These are phyloP conservation scores for Pilaira anomala DNA, from an alignment of 192 early-diverging fungal species.

Conservation along the genomic window DNA sequence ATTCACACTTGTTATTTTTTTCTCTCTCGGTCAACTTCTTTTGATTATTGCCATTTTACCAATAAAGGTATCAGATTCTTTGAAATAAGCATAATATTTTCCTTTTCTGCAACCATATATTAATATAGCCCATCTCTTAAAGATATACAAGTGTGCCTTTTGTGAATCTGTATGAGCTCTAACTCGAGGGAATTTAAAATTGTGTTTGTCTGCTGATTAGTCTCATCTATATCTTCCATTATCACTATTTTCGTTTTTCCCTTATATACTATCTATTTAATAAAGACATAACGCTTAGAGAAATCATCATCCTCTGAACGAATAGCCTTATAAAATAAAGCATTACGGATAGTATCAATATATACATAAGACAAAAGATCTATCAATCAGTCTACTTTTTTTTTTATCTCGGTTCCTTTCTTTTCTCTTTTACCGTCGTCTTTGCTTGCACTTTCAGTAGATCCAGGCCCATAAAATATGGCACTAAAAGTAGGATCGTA, in stretches of 20 bases:
- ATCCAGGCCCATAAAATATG: slow-evolving; percentile 77
- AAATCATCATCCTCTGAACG: slow-evolving; percentile 55
- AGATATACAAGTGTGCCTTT: slow-evolving; percentile 91
- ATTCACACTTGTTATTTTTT: slow-evolving; percentile 59
- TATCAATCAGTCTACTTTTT: neutral
- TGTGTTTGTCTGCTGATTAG: slow-evolving; percentile 23
- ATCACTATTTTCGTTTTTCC: slow-evolving; percentile 31
- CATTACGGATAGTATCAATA: slow-evolving; percentile 43
- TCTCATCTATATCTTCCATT: neutral
- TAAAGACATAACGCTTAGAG: slow-evolving; percentile 52
- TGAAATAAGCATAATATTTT: slow-evolving; percentile 68
- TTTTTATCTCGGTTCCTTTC: neutral
- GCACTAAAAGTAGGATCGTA: slow-evolving; percentile 77
- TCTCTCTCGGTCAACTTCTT: slow-evolving; percentile 63
- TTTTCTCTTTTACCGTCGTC: slow-evolving; percentile 37
- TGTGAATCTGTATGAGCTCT: slow-evolving; percentile 76
- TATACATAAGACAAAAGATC: slow-evolving; percentile 44
- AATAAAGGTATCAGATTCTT: slow-evolving; percentile 84
- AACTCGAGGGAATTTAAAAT: slow-evolving; percentile 77
- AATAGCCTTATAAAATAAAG: slow-evolving; percentile 41
- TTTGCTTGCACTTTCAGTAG: slow-evolving; percentile 63
- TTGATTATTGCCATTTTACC: slow-evolving; percentile 81
- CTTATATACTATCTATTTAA: slow-evolving; percentile 42
- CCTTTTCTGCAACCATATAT: slow-evolving; percentile 68
- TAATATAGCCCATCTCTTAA: slow-evolving; percentile 92